Base-by-base conservation (phyloP, 1,284 basidiomycete species). In the Porogramme epimiltina region DNA sequence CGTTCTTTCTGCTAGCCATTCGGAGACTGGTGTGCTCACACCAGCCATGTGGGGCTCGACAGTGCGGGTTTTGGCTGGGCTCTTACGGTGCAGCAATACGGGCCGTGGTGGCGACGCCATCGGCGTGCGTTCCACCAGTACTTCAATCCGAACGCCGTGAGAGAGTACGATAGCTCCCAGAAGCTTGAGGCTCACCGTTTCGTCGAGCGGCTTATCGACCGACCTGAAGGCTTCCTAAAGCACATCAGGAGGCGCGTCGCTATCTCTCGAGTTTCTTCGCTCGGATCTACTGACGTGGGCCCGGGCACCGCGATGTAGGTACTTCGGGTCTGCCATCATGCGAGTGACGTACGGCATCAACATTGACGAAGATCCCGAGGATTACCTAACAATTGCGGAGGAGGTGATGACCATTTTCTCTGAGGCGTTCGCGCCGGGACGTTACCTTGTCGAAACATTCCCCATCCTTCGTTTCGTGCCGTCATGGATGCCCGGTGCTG, bases 261-360 rank as follows among this genome's bases (percentile, higher is more conserved):
- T 28, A 11, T 33, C 13, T n/a, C n/a, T n/a, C n/a, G n/a, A n/a
- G n/a, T n/a, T n/a, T n/a, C n/a, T n/a, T n/a, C n/a, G n/a, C n/a
- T n/a, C n/a, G n/a, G n/a, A n/a, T n/a, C n/a, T n/a, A n/a, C n/a
- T n/a, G n/a, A n/a, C n/a, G n/a, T n/a, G n/a, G n/a, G n/a, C n/a
- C n/a, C n/a, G n/a, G n/a, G n/a, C n/a, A n/a, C n/a, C n/a, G n/a
- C n/a, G n/a, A n/a, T n/a, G n/a, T n/a, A n/a, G n/a, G n/a, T n/a
- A n/a, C n/a, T n/a, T n/a, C n/a, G n/a, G n/a, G n/a, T n/a, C n/a
- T n/a, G n/a, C n/a, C n/a, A n/a, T n/a, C 19, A 19, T 10, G 41
- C 58, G 54, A 18, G 58, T 73, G 23, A 50, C 65, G 3, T 64
- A 73, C 49, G 72, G 71, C 9, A 63, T 71, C 44, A 55, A 64